Evolutionary conservation across 2,329 filamentous ascomycete species (phyloP), one percentile per base, ranked within the genome.

Genomic region (Hypoxylon sp.): DNA sequence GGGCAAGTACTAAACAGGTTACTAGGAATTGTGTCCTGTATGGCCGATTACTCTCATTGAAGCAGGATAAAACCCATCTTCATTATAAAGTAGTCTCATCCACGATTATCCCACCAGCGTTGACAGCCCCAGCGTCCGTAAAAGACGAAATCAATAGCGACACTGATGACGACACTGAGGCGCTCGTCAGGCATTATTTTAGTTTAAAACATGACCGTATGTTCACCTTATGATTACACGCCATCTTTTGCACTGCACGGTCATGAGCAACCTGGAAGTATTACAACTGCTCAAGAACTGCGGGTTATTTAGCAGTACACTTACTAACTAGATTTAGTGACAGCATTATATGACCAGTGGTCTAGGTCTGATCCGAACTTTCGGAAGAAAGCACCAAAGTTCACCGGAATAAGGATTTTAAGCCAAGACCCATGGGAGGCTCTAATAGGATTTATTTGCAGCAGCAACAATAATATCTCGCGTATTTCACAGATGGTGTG

Each of bases 371-470:
- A 99, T 77, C 80, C 90, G 25, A 98, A 98, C 79, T 99, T 99
- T 81, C 91, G 90, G 74, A 91, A 90, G 76, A 93, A 93, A 72
- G 95, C 96, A 0, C 91, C 92, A 0, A 90, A 91, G 61, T 99
- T 99, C 78, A 91, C 91, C 0, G 96, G 97, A 11, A 92, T 99
- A 61, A 90, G 96, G 21, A 98, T 99, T 71, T 82, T 99, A 48
- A 93, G 91, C 74, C 96, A 99, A 81, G 94, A 98, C 82, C 90
- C 95, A 0, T 99, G 97, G 96, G 96, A 99, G 80, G 90, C 96
- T 0, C 84, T 99, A 21, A 84, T 99, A 23, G 91, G 92, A 62
- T 99, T 99, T 80, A 99, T 99, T 70, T 99, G 96, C 85, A 98
- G 94, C 80, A 97, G 94, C 80, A 99, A 99, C 81, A 99, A 99